These are phyloP conservation scores for Jasminum sambac DNA, from an alignment of 257 asterid genomes.

Conservation along the genomic window DNA sequence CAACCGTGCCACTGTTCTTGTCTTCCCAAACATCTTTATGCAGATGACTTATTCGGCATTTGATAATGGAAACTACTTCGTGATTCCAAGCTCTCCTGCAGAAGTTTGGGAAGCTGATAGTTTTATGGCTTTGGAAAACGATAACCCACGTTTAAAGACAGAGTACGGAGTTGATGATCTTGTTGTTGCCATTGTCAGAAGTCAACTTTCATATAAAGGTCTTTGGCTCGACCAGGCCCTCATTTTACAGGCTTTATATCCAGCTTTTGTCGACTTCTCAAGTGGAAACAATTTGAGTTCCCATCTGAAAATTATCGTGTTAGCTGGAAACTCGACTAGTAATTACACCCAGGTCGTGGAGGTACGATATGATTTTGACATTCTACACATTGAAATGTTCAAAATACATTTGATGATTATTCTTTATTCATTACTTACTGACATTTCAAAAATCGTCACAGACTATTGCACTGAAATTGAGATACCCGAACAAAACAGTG, in stretches of 20 bases:
- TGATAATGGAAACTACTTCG: constrained; percentile 89
- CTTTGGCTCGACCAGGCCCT: constrained; percentile 92
- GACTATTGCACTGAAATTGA: constrained; percentile 67
- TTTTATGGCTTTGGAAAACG: constrained; percentile 31
- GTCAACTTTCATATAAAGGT: constrained; percentile 68
- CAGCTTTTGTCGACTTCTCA: constrained; percentile 46
- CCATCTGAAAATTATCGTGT: constrained; percentile 59
- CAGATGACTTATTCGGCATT: constrained; percentile 82
- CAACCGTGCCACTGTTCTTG: constrained; percentile 69
- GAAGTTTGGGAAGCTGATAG: constrained; percentile 66
- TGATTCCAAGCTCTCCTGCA: constrained; percentile 79
- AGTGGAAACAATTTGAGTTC: constrained; percentile 42
- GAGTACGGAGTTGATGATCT: constrained; percentile 48
- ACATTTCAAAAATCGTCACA: constrained; percentile 32
- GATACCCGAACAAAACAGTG: constrained; percentile 71
- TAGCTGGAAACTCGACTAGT: constrained; percentile 55
- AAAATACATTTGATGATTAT: constrained; percentile 9
- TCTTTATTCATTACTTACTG: constrained; percentile 8
- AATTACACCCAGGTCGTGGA: constrained; percentile 71
- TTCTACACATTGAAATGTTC: not conserved
- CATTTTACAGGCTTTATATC: constrained; percentile 70
- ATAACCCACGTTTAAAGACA: constrained; percentile 34
- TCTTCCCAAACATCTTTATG: constrained; percentile 80
- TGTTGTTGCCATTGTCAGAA: constrained; percentile 69
- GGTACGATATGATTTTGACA: constrained; percentile 42